Percentiles rank a stretch among this genome's conserved stretches.
These are phyloP conservation scores for Penicillium sp. DNA, from an alignment of 2,329 filamentous ascomycete species.

Conservation along the genomic window DNA sequence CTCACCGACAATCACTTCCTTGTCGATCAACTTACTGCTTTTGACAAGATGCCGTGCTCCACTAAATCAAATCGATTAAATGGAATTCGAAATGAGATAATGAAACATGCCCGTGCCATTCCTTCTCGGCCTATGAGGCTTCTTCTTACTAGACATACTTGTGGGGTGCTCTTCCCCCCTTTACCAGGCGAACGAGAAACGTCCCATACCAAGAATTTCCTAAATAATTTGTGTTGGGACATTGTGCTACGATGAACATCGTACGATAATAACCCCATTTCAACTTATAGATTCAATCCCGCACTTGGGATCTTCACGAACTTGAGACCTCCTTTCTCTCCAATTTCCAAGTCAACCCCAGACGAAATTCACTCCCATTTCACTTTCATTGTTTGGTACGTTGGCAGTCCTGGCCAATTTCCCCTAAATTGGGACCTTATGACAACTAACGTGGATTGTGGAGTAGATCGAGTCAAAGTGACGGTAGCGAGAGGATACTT, in stretches of 20 bases:
- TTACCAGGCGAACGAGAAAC: constrained; percentile 5
- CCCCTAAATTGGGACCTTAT: background rate
- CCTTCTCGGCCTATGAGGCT: constrained; percentile 9
- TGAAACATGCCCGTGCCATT: constrained; percentile 19
- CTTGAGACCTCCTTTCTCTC: background rate
- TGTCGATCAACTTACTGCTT: constrained; percentile 5
- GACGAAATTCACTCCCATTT: background rate
- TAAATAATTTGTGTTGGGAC: background rate
- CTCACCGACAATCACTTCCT: background rate
- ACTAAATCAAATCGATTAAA: constrained; percentile 6
- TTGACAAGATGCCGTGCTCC: constrained; percentile 12
- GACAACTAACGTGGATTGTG: constrained; percentile 8
- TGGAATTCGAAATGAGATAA: constrained; percentile 5
- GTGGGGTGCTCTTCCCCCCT: constrained; percentile 13
- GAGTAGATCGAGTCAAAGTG: constrained; percentile 8
- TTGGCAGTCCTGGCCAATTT: background rate
- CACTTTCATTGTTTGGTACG: background rate
- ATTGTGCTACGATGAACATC: background rate
- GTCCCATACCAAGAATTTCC: background rate
- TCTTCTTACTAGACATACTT: constrained; percentile 2
- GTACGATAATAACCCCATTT: background rate
- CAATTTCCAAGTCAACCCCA: background rate
- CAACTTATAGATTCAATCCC: background rate
- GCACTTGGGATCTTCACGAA: background rate
- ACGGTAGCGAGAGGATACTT: constrained; percentile 1